Evolutionary conservation across 352 stramenopile species (phyloP).

Genomic region (Globisporangium canariense): DNA sequence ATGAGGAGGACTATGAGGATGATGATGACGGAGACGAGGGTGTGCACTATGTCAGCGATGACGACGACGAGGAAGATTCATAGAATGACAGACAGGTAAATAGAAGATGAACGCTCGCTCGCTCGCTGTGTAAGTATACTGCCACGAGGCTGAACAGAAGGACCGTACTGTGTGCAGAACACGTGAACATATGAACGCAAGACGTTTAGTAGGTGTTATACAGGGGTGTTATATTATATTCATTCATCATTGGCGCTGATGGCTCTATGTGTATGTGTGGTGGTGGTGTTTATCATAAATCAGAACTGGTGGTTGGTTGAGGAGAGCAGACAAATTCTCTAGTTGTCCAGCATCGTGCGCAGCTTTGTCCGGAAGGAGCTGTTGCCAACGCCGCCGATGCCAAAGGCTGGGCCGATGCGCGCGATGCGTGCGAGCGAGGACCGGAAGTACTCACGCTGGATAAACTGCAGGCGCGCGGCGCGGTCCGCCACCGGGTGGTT

Average conservation of each 20-base stretch:
- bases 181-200: neutral
- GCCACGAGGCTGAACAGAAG: neutral
- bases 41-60: conserved; percentile 12
- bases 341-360: conserved; percentile 35
- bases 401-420: conserved; percentile 87
- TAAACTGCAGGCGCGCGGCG: conserved; percentile 48
- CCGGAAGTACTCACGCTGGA: conserved; percentile 81
- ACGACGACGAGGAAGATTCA: conserved; percentile 13
- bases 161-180: neutral
- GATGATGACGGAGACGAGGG: conserved; percentile 30
- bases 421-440: conserved; percentile 79
- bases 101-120: conserved; percentile 22
- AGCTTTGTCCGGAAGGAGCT: conserved; percentile 50
- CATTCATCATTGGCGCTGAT: neutral
- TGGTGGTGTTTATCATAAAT: conserved; percentile 6
- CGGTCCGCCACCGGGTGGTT: conserved; percentile 57
- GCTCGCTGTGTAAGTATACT: conserved; percentile 3
- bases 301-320: conserved; percentile 1
- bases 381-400: conserved; percentile 89
- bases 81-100: conserved; percentile 13
- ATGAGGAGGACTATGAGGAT: conserved; percentile 24
- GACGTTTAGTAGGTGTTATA: conserved; percentile 1
- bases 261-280: neutral
- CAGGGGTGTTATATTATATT: conserved; percentile 4
- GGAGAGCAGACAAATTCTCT: neutral